Percentiles rank a stretch among this genome's conserved stretches.
Evolutionary conservation across 768 basidiomycete genomes (phyloP).

Genomic region (Tulasnella sp.): DNA sequence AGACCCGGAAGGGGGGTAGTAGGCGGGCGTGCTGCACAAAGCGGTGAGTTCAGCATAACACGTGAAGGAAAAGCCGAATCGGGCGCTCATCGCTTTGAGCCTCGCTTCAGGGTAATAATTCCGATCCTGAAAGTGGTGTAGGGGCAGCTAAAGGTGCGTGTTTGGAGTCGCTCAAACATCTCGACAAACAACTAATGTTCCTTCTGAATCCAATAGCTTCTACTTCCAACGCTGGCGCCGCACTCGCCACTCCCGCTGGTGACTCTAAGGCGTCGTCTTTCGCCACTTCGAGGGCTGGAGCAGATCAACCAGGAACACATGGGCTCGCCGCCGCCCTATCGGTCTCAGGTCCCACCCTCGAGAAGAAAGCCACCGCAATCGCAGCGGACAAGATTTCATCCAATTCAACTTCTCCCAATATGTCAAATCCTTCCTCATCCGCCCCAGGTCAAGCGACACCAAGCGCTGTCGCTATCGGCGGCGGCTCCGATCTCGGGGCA

Average conservation of each 20-base stretch:
- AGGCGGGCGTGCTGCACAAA: not conserved
- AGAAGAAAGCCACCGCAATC: too few relatives aligned
- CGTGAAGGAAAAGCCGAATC: too few relatives aligned
- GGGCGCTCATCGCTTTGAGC: too few relatives aligned
- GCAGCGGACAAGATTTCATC: too few relatives aligned
- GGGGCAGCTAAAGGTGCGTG: too few relatives aligned
- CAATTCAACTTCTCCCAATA: too few relatives aligned
- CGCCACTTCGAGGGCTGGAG: not conserved
- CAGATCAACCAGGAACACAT: too few relatives aligned
- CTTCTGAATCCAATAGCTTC: not conserved
- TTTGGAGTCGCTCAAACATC: too few relatives aligned
- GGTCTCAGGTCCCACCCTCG: not conserved
- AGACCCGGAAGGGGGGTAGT: not conserved
- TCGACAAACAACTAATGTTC: not conserved
- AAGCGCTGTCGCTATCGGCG: not conserved
- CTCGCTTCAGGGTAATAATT: too few relatives aligned
- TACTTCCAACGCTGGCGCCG: not conserved
- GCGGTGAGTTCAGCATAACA: not conserved
- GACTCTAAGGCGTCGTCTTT: not conserved
- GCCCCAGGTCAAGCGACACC: too few relatives aligned
- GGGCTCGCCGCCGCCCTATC: not conserved
- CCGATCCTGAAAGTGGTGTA: not conserved
- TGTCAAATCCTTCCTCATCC: not conserved
- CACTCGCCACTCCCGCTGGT: not conserved
- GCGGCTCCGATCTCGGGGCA: not conserved